Conservation (phyloP, 2,329 filamentous ascomycete species). For the Pseudocercospora fijiensis region DNA sequence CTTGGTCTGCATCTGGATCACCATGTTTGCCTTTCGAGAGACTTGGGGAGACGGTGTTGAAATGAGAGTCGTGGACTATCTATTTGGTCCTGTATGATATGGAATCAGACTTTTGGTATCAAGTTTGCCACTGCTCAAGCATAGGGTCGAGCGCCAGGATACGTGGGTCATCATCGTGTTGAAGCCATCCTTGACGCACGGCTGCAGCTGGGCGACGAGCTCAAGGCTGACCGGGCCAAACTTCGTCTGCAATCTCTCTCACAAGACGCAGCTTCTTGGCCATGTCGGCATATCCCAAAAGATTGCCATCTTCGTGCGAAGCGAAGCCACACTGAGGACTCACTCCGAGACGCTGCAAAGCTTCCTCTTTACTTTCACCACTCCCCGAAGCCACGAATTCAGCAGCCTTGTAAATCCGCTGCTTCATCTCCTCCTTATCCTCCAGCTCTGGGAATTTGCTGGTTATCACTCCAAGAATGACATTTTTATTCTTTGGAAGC, state of each 20-base stretch:
- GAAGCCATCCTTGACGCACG: neutral
- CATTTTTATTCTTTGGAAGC: slow-evolving; percentile 49
- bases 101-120: neutral
- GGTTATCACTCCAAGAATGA: slow-evolving; percentile 49
- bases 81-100: neutral
- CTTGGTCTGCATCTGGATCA: neutral
- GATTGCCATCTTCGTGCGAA: slow-evolving; percentile 71
- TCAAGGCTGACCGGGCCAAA: slow-evolving; percentile 62
- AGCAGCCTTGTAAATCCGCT: slow-evolving; percentile 51
- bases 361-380: slow-evolving; percentile 60
- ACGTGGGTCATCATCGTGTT: neutral
- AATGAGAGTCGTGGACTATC: neutral
- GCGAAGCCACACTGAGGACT: slow-evolving; percentile 63
- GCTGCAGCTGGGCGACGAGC: neutral
- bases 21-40: neutral
- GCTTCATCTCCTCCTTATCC: slow-evolving; percentile 49
- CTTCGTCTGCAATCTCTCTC: slow-evolving; percentile 67
- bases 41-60: neutral
- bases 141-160: neutral
- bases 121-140: neutral
- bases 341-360: slow-evolving; percentile 65
- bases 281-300: slow-evolving; percentile 68
- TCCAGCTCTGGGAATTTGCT: slow-evolving; percentile 50
- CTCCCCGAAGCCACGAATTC: slow-evolving; percentile 68
- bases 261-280: slow-evolving; percentile 70